These are phyloP conservation scores for Acanthamoeba sp. DNA, from an alignment of 208 protist genomes.

Conservation along the genomic window DNA sequence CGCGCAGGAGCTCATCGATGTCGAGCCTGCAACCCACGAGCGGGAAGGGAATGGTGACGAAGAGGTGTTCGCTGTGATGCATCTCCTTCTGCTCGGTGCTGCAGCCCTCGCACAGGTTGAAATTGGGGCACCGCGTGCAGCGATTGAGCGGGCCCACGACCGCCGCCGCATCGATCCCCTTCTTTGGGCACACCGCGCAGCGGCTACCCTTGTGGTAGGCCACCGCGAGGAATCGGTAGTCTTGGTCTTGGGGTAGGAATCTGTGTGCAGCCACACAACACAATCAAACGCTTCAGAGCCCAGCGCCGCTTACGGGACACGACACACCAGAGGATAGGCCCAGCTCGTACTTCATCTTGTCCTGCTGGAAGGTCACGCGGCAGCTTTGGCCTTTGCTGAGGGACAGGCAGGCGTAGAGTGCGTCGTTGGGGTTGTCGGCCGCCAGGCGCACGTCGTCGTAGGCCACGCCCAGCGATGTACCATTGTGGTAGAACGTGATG, in stretches of 20 bases:
- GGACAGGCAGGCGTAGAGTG: not conserved
- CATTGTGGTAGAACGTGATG: constrained; percentile 7
- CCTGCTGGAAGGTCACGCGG: not conserved
- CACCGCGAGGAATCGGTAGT: not conserved
- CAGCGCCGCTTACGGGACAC: no score
- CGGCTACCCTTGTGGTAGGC: not conserved
- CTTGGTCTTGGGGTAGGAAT: not conserved
- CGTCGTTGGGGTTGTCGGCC: not conserved
- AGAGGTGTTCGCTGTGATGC: not conserved
- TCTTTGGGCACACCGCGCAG: not conserved
- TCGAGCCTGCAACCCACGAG: not conserved
- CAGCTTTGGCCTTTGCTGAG: not conserved
- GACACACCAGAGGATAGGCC: no score
- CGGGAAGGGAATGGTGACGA: not conserved
- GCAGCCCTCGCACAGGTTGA: not conserved
- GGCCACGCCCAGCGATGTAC: not conserved
- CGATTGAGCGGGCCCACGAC: not conserved
- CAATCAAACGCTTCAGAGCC: no score
- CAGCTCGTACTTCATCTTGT: not conserved
- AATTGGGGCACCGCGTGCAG: not conserved
- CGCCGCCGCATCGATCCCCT: not conserved
- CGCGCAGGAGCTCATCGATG: not conserved
- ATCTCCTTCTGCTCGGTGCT: not conserved
- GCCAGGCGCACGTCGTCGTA: not conserved
- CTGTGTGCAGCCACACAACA: no score